These are phyloP conservation scores for Neoascochyta sp. DNA, from an alignment of 2,329 filamentous ascomycete species.

Conservation along the genomic window DNA sequence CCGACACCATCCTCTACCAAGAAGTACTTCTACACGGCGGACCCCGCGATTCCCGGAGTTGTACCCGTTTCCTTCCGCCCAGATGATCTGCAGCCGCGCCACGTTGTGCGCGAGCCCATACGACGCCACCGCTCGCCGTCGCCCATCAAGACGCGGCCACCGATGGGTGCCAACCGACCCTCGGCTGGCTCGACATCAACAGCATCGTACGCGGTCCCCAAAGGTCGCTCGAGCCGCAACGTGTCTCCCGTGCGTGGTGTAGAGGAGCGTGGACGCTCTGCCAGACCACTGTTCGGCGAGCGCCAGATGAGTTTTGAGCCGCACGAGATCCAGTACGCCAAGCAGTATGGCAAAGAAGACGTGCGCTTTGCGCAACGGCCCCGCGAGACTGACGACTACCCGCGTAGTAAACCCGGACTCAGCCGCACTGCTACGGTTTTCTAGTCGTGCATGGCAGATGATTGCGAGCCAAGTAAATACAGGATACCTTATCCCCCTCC, in stretches of 20 bases:
- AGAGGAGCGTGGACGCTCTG: constrained; percentile 26
- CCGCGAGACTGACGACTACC: constrained; percentile 22
- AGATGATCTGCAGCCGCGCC: constrained; percentile 18
- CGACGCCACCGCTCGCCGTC: constrained; percentile 28
- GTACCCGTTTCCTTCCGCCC: constrained; percentile 9
- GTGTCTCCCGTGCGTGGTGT: constrained; percentile 15
- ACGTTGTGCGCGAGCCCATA: constrained; percentile 32
- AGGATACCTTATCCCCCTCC: no score
- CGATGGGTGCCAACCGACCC: constrained; percentile 32
- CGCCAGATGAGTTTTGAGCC: constrained; percentile 32
- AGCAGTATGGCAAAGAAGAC: constrained; percentile 36
- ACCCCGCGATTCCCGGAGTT: constrained; percentile 21
- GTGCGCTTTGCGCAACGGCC: constrained; percentile 29
- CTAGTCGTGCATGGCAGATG: no score
- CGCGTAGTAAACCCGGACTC: constrained; percentile 22
- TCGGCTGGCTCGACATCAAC: no score
- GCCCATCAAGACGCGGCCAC: constrained; percentile 26
- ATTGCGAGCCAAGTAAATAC: no score
- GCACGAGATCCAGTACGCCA: constrained; percentile 29
- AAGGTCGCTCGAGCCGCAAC: constrained; percentile 26
- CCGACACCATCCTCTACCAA: constrained; percentile 15
- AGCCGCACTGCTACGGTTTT: constrained; percentile 27
- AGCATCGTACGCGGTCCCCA: no score
- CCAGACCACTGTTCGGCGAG: constrained; percentile 21
- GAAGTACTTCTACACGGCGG: constrained; percentile 27